These are phyloP conservation scores for Seiridium cupressi DNA, from an alignment of 2,329 filamentous ascomycete species.

Conservation along the genomic window DNA sequence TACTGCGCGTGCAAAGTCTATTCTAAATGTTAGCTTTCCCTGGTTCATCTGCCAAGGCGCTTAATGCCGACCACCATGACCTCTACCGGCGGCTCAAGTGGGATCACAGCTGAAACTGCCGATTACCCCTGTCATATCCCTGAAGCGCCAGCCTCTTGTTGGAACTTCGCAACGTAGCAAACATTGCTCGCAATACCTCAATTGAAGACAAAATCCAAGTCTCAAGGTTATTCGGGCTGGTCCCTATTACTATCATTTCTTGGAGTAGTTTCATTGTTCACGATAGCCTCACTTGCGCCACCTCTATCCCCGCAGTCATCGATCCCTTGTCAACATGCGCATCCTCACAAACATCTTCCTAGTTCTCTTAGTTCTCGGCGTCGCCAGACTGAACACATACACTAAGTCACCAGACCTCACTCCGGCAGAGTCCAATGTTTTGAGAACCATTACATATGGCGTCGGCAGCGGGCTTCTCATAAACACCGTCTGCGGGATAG, in stretches of 20 bases:
- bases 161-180: no score
- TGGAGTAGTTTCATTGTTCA: no score
- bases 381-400: not conserved
- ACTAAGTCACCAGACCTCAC: not conserved
- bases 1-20: no score
- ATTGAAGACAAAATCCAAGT: not conserved
- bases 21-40: not conserved
- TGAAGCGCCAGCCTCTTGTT: not conserved
- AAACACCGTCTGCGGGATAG: conserved; percentile 10
- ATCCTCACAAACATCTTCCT: not conserved
- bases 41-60: not conserved
- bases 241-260: not conserved
- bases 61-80: not conserved
- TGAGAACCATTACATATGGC: conserved; percentile 7
- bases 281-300: no score
- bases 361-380: not conserved
- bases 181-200: not conserved
- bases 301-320: no score
- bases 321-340: conserved; percentile 1
- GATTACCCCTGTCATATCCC: not conserved
- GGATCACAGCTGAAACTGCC: conserved; percentile 3
- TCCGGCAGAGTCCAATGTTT: conserved; percentile 4
- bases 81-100: not conserved
- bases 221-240: not conserved
- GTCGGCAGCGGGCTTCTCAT: conserved; percentile 5